A percentile compares a stretch with the other conserved stretches of the same genome.
Conservation (phyloP, 805 yeast species). For the Tetrapisispora pingtungensis region DNA sequence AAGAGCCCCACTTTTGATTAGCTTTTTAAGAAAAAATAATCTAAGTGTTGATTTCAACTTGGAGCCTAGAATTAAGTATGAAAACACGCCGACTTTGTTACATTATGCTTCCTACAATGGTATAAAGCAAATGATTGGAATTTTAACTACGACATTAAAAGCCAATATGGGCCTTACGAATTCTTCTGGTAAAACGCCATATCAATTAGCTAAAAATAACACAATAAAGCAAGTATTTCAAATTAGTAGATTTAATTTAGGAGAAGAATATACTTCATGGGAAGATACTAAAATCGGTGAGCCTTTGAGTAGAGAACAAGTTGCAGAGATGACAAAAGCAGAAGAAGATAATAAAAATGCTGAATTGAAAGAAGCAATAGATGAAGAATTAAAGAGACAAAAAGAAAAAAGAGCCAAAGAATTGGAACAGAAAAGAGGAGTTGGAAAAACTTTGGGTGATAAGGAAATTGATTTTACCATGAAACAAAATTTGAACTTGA, state of each 20-base stretch:
- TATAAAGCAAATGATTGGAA: slow-evolving; percentile 51
- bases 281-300: slow-evolving; percentile 50
- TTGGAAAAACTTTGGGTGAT: slow-evolving; percentile 30
- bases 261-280: slow-evolving; percentile 70
- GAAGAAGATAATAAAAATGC: slow-evolving; percentile 33
- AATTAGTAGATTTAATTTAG: slow-evolving; percentile 53
- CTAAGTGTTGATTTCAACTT: slow-evolving; percentile 44
- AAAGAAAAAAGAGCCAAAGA: slow-evolving; percentile 20
- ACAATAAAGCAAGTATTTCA: slow-evolving; percentile 51
- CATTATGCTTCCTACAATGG: slow-evolving; percentile 71
- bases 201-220: slow-evolving; percentile 46
- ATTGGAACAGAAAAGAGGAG: slow-evolving; percentile 22
- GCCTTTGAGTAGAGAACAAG: slow-evolving; percentile 45
- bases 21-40: slow-evolving; percentile 50
- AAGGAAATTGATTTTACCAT: slow-evolving; percentile 9
- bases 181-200: slow-evolving; percentile 51
- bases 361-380: slow-evolving; percentile 28
- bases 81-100: slow-evolving; percentile 57
- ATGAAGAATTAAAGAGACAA: slow-evolving; percentile 18
- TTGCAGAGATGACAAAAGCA: slow-evolving; percentile 35
- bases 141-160: slow-evolving; percentile 51
- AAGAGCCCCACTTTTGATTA: slow-evolving; percentile 62
- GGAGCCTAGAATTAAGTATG: slow-evolving; percentile 44
- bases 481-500: slow-evolving; percentile 34
- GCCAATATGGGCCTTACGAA: slow-evolving; percentile 59